Evolutionary conservation across 192 early-diverging fungal genomes (phyloP), one percentile per base, ranked within the genome.

Genomic region (Gonapodya prolifera): DNA sequence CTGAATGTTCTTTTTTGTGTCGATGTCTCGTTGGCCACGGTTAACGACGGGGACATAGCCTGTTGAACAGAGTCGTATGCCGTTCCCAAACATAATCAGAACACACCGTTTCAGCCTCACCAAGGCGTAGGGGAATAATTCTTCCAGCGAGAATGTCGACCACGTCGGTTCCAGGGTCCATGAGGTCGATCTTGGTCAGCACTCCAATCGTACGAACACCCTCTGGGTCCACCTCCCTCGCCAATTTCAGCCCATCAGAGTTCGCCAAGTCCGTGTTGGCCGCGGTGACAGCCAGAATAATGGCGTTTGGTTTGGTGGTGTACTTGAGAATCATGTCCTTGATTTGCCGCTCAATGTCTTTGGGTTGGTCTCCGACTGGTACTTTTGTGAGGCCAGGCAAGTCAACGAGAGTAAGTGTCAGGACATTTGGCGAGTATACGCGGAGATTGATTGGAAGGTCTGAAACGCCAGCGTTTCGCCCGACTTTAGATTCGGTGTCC

Each of bases 41-140:
- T 99, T 99, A 34, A 99, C 95, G 31, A 99, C 98, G 13, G 98
- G 96, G 16, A 99, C 98, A 81, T 98, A 99, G 33, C 96, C 96
- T 92, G 69, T 1, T 23, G 32, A 30, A 36, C 36, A 69, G 13
- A 33, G 33, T n/a, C n/a, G n/a, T n/a, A n/a, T n/a, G n/a, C n/a
- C n/a, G n/a, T n/a, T n/a, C n/a, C n/a, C n/a, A n/a, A n/a, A n/a
- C n/a, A n/a, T n/a, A n/a, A 69, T 0, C 34, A 18, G 33, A 2
- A 29, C n/a, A n/a, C n/a, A n/a, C n/a, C n/a, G n/a, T n/a, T n/a
- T n/a, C n/a, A n/a, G n/a, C 69, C 82, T 70, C 80, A 92, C 92
- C 94, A 16, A 99, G 86, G 30, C 96, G 89, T 78, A 99, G 89
- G 1, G 97, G 98, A 85, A 99, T 99, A 30, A 98, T 90, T 16